These are phyloP conservation scores for Gigaspora rosea DNA, from an alignment of 192 early-diverging fungal genomes.

Conservation along the genomic window DNA sequence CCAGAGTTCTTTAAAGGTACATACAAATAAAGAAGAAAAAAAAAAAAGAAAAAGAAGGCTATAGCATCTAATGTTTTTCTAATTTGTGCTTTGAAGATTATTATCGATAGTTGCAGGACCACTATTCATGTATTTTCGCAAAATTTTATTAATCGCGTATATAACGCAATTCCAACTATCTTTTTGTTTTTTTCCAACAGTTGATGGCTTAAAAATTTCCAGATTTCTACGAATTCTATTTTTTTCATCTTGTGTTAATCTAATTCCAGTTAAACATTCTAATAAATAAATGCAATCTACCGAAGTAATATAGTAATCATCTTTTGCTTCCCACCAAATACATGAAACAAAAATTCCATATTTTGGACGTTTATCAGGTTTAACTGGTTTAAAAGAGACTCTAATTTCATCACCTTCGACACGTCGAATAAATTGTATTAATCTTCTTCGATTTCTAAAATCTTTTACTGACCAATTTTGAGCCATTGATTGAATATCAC, in stretches of 20 bases:
- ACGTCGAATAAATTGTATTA: constrained; percentile 76
- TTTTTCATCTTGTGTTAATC: constrained; percentile 82
- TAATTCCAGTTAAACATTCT: constrained; percentile 71
- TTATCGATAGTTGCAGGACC: too few relatives aligned
- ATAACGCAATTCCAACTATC: constrained; percentile 78
- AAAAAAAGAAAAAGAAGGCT: too few relatives aligned
- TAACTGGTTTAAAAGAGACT: constrained; percentile 64
- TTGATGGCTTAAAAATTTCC: constrained; percentile 77
- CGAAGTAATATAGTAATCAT: constrained; percentile 77
- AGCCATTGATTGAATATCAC: constrained; percentile 69
- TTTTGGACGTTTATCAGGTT: constrained; percentile 55
- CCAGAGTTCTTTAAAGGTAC: too few relatives aligned
- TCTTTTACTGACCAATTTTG: constrained; percentile 69
- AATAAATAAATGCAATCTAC: constrained; percentile 78
- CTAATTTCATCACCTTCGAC: constrained; percentile 66
- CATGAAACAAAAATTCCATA: constrained; percentile 78
- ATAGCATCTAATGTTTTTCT: too few relatives aligned
- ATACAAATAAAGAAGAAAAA: too few relatives aligned
- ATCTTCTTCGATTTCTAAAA: constrained; percentile 60
- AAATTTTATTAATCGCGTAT: constrained; percentile 74
- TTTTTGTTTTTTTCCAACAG: constrained; percentile 74
- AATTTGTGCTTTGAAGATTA: too few relatives aligned
- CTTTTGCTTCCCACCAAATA: constrained; percentile 75
- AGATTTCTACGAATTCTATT: constrained; percentile 86
- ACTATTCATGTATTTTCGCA: constrained; percentile 58